Conservation (phyloP, 176 grass and related monocot species). For the Guadua angustifolia region DNA sequence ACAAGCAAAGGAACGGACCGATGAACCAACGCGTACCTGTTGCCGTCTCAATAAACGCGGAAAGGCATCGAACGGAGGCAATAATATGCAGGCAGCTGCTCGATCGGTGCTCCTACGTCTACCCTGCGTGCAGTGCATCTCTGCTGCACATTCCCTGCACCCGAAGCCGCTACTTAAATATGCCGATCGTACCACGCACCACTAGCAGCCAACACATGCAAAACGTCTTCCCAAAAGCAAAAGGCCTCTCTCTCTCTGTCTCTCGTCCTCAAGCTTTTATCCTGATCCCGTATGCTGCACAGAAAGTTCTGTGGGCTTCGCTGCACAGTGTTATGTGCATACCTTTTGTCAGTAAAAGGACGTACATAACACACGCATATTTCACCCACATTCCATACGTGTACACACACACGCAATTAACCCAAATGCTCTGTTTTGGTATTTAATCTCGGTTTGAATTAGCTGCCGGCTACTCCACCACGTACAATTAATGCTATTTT, state of each 20-base stretch:
- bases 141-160: not conserved
- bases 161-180: not conserved
- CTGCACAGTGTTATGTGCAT: not conserved
- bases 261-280: no score
- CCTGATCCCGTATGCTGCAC: not conserved
- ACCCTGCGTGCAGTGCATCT: not conserved
- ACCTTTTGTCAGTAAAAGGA: not conserved
- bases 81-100: not conserved
- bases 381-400: no score
- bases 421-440: not conserved
- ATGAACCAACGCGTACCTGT: not conserved
- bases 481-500: no score
- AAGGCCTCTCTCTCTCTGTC: not conserved
- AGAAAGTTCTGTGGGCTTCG: not conserved
- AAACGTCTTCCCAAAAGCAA: not conserved
- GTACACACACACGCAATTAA: not conserved
- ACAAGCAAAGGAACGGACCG: not conserved
- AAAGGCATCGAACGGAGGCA: not conserved
- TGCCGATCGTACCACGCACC: not conserved
- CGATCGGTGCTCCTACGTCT: not conserved
- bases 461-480: no score
- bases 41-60: not conserved
- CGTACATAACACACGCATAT: no score
- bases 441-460: no score
- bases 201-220: not conserved